These are phyloP conservation scores for Lasiodiplodia sp. DNA, from an alignment of 2,329 filamentous ascomycete genomes.

Conservation along the genomic window DNA sequence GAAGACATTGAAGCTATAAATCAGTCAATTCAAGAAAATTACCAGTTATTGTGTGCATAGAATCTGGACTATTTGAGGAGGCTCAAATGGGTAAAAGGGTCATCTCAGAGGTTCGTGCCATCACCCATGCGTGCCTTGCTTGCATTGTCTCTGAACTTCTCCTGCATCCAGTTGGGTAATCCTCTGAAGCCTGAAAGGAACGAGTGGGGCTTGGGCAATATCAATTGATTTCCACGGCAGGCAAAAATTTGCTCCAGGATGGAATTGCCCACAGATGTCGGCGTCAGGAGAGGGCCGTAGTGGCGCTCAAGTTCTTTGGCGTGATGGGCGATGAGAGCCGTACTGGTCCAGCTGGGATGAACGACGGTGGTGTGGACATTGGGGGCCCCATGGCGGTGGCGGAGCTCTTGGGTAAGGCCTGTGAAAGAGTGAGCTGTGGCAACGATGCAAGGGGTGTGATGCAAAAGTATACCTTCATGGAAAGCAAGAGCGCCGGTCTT, in stretches of 20 bases:
- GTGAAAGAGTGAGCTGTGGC: not conserved
- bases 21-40: not conserved
- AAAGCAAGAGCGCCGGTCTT: constrained; percentile 62
- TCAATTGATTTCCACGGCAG: constrained; percentile 49
- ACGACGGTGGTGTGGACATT: constrained; percentile 52
- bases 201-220: constrained; percentile 41
- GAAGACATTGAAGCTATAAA: too few relatives aligned
- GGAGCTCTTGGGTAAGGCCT: constrained; percentile 50
- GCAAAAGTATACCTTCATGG: constrained; percentile 53
- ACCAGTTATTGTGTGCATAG: not conserved
- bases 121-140: constrained; percentile 14
- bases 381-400: constrained; percentile 47
- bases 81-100: not conserved
- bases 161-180: constrained; percentile 58
- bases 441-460: not conserved
- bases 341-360: constrained; percentile 52
- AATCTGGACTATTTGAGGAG: too few relatives aligned
- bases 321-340: constrained; percentile 46
- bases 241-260: constrained; percentile 51
- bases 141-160: constrained; percentile 40
- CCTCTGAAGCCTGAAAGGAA: constrained; percentile 48
- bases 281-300: constrained; percentile 45
- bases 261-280: constrained; percentile 48
- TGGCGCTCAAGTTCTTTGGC: constrained; percentile 41
- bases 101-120: not conserved